Evolutionary conservation across 352 stramenopile species (phyloP), one percentile per base, ranked within the genome.

Genomic region (Globisporangium nodosum): DNA sequence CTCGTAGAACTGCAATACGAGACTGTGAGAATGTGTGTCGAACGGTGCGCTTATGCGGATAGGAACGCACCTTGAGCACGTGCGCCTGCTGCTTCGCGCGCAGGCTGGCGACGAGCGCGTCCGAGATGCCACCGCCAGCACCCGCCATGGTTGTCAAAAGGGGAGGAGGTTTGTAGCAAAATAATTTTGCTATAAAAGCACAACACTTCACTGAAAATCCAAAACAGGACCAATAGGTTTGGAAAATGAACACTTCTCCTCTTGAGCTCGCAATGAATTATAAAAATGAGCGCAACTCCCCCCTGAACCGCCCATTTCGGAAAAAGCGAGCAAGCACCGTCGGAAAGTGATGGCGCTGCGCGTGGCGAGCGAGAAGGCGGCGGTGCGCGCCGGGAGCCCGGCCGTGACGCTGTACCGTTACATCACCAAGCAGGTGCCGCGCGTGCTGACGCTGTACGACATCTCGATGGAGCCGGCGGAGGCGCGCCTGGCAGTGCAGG

Each of bases 361-460:
- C 52, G 78, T 90, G 57, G 80, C 79, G 49, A 64, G 68, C 52
- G 78, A 92, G 75, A 91, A 90, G 68, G 69, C 68, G 50, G 76
- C 70, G 64, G 70, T 65, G 31, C 69, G 65, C 49, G 66, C 76
- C 54, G 72, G 77, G 45, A 90, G 75, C 47, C 85, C 85, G 31
- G 81, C 81, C 55, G 85, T 94, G 76, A 91, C 81, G 71, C 71
- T 94, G 47, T 94, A 94, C 67, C 85, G 85, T 27, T 91, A 92
- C 70, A 90, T 94, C 67, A 92, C 81, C 30, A 94, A 94, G 72
- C 85, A 94, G 70, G 78, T 99, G 55, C 96, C 96, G 55, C 94
- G 96, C 58, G 90, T 99, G 61, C 76, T 99, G 54, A 98, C 90
- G 70, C 92, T 99, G 60, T 99, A 98, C 74, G 96, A 99, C 74